A percentile compares a stretch with the other conserved stretches of the same genome.
phyloP scores from a whole-genome alignment of 352 stramenopile genomes.

The Pythium biforme region DNA sequence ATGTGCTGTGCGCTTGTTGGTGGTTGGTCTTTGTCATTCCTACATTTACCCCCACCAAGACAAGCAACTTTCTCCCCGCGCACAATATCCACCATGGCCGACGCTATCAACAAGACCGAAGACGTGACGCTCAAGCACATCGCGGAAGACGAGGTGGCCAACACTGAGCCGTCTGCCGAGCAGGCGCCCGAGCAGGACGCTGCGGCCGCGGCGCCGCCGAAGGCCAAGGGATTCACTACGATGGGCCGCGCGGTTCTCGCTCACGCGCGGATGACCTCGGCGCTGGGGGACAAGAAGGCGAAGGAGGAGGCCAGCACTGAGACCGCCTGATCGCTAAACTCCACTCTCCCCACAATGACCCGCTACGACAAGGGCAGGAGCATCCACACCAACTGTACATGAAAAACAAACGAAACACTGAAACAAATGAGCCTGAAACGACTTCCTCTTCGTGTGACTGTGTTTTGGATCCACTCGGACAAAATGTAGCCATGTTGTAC shows the following conservation, averaged over 20 bases:
- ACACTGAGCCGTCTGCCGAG: background rate
- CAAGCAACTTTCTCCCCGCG: background rate
- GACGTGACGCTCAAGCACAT: background rate
- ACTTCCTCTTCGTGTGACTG: too few relatives aligned
- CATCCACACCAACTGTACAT: too few relatives aligned
- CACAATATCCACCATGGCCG: background rate
- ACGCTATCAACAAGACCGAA: background rate
- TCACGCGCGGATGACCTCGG: background rate
- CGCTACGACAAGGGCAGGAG: too few relatives aligned
- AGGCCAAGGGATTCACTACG: background rate
- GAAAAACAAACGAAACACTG: background rate
- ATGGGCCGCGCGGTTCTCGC: background rate
- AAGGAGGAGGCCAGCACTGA: background rate
- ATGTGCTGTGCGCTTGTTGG: too few relatives aligned
- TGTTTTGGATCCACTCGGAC: background rate
- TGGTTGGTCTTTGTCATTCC: background rate
- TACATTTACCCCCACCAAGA: background rate
- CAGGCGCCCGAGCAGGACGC: background rate
- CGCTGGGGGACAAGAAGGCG: background rate
- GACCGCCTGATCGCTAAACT: background rate
- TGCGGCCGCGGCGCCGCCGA: background rate
- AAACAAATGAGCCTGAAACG: too few relatives aligned
- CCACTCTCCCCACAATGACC: too few relatives aligned
- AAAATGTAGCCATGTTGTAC: slow-evolving; percentile 26
- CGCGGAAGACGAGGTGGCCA: background rate